These are phyloP conservation scores for Lactarius hengduanensis DNA, from an alignment of 768 basidiomycete species.

Conservation along the genomic window DNA sequence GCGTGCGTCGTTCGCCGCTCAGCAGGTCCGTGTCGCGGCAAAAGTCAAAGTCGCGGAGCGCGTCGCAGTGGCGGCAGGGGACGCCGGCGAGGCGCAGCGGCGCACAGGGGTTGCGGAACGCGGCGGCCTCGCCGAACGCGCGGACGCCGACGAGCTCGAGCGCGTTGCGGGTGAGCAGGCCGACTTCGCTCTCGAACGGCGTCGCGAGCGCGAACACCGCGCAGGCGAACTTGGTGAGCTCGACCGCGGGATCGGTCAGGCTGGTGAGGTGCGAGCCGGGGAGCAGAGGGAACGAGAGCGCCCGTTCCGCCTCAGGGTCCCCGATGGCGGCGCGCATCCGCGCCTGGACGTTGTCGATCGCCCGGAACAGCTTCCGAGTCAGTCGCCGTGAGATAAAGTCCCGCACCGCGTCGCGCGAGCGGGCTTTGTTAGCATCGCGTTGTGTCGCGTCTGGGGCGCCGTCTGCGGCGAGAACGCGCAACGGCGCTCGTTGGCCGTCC, in stretches of 20 bases:
- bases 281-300: constrained; percentile 79
- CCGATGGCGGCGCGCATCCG: constrained; percentile 59
- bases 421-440: constrained; percentile 61
- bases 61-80: constrained; percentile 84
- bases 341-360: constrained; percentile 61
- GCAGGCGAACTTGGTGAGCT: constrained; percentile 85
- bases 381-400: constrained; percentile 79
- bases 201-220: constrained; percentile 76
- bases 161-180: constrained; percentile 82
- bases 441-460: constrained; percentile 62
- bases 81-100: constrained; percentile 81
- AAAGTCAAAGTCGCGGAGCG: constrained; percentile 88
- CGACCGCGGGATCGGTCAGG: constrained; percentile 76
- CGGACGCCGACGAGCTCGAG: constrained; percentile 84
- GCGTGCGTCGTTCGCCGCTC: constrained; percentile 41
- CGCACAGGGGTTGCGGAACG: constrained; percentile 91
- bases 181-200: constrained; percentile 85
- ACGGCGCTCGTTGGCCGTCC: constrained; percentile 61
- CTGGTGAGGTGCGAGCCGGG: constrained; percentile 83
- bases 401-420: constrained; percentile 64
- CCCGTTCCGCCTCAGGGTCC: constrained; percentile 50
- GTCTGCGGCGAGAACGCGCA: constrained; percentile 71
- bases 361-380: constrained; percentile 74
- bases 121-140: constrained; percentile 83
- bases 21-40: constrained; percentile 83